A percentile compares a stretch with the other conserved stretches of the same genome.
Evolutionary conservation across 257 asterid species (phyloP).

Genomic region (Solanum tarapatanum): DNA sequence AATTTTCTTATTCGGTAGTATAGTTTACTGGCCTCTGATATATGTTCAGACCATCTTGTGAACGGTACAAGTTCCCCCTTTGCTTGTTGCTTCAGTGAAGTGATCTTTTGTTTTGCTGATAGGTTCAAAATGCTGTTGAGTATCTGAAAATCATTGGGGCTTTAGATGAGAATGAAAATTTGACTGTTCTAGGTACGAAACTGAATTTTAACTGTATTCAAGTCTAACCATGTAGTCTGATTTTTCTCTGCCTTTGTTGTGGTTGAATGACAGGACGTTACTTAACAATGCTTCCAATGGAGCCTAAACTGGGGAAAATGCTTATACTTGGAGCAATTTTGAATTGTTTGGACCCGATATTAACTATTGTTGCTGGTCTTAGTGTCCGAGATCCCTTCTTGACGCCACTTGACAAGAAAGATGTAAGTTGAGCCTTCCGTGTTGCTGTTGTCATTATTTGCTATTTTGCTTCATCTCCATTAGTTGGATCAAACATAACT

Average conservation of each 20-base stretch:
- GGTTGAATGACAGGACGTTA: slow-evolving; percentile 56
- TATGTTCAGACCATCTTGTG: background rate
- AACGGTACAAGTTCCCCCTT: background rate
- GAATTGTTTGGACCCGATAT: slow-evolving; percentile 87
- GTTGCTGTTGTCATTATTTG: background rate
- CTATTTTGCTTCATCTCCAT: background rate
- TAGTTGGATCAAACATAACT: background rate
- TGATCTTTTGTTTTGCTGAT: background rate
- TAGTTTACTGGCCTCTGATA: background rate
- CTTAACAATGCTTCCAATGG: slow-evolving; percentile 90
- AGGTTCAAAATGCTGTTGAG: slow-evolving; percentile 94
- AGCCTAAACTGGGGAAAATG: slow-evolving; percentile 98
- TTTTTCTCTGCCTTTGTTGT: slow-evolving; percentile 1
- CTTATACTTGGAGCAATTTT: slow-evolving; percentile 78
- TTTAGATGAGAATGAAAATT: slow-evolving; percentile 73
- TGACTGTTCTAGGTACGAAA: slow-evolving; percentile 65
- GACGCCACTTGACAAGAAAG: slow-evolving; percentile 83
- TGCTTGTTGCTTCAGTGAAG: background rate
- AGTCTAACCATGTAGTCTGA: background rate
- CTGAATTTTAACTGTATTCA: background rate
- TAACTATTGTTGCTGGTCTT: slow-evolving; percentile 82
- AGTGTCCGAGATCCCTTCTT: slow-evolving; percentile 94
- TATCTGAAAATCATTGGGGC: slow-evolving; percentile 87
- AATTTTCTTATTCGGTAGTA: background rate
- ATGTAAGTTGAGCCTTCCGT: slow-evolving; percentile 40